Conservation (phyloP, 805 yeast species). For the Spathaspora hagerdaliae region DNA sequence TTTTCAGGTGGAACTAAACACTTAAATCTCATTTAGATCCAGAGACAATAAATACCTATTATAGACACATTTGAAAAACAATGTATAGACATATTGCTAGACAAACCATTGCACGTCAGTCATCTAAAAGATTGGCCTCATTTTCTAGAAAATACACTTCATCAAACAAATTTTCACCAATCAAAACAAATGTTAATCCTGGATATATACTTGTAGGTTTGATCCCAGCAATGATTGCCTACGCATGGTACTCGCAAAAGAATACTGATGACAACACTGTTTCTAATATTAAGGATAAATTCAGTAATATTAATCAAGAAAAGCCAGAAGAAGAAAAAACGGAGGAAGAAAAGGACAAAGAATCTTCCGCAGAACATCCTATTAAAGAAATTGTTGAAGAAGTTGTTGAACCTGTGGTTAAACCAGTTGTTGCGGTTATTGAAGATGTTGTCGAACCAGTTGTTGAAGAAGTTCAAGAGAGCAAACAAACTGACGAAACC, state of each 20-base stretch:
- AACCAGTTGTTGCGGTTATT: conserved; percentile 3
- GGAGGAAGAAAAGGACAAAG: conserved; percentile 2
- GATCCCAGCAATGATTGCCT: conserved; percentile 3
- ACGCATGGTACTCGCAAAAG: background rate
- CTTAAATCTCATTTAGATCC: too few relatives aligned
- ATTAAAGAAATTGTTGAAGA: conserved; percentile 4
- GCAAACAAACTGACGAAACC: conserved; percentile 4
- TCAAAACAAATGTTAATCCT: background rate
- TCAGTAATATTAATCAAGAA: background rate
- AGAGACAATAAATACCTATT: too few relatives aligned
- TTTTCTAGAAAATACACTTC: background rate
- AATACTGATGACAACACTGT: background rate
- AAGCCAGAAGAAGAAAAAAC: background rate
- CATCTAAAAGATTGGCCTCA: conserved; percentile 5
- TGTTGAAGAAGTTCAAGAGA: background rate
- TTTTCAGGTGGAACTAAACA: background rate
- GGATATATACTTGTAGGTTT: conserved; percentile 1
- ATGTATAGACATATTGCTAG: conserved; percentile 19
- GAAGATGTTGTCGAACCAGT: background rate
- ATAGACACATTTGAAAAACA: background rate
- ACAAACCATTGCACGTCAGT: conserved; percentile 10
- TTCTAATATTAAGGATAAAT: background rate
- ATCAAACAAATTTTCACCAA: background rate
- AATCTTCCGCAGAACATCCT: background rate
- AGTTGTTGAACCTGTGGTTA: conserved; percentile 9